These are phyloP conservation scores for Basipetospora sp. DNA, from an alignment of 2,329 filamentous ascomycete genomes.

Conservation along the genomic window DNA sequence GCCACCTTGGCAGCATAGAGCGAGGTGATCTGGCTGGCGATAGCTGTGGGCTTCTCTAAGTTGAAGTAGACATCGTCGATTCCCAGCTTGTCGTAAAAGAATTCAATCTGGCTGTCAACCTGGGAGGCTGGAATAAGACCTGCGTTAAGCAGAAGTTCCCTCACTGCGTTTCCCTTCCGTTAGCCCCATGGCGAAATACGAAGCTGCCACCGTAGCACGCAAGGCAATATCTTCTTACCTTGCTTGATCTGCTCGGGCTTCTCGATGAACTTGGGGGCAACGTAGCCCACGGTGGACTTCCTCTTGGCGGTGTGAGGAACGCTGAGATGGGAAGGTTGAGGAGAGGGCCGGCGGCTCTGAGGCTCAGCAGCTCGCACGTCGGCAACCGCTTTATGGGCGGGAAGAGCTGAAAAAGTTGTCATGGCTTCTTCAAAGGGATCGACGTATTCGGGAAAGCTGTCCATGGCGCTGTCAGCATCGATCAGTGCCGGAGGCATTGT, in stretches of 20 bases:
- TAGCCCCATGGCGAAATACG: too few species aligned
- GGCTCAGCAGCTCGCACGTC: constrained; percentile 25
- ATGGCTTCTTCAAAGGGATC: constrained; percentile 21
- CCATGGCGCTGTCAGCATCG: constrained; percentile 22
- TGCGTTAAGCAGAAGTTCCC: constrained; percentile 60
- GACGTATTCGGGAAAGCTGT: constrained; percentile 31
- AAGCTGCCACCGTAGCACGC: too few species aligned
- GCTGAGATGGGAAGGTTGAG: constrained; percentile 73
- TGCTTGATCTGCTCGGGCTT: constrained; percentile 81
- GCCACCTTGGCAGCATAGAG: constrained; percentile 95
- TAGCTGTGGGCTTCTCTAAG: constrained; percentile 71
- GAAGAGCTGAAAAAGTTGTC: constrained; percentile 2
- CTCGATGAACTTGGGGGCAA: constrained; percentile 84
- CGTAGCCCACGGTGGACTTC: constrained; percentile 83
- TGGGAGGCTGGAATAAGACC: constrained; percentile 77
- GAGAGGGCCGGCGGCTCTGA: constrained; percentile 58
- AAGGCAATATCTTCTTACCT: constrained; percentile 33
- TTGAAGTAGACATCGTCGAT: constrained; percentile 99
- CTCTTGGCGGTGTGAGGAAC: constrained; percentile 62
- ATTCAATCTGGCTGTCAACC: constrained; percentile 71
- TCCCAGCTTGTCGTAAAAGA: constrained; percentile 96
- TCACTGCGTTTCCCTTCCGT: constrained; percentile 45
- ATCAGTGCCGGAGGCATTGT: too few species aligned
- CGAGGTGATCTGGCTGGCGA: constrained; percentile 87
- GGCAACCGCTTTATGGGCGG: constrained; percentile 22